These are phyloP conservation scores for Penicillium sp. DNA, from an alignment of 2,329 filamentous ascomycete species.

Conservation along the genomic window DNA sequence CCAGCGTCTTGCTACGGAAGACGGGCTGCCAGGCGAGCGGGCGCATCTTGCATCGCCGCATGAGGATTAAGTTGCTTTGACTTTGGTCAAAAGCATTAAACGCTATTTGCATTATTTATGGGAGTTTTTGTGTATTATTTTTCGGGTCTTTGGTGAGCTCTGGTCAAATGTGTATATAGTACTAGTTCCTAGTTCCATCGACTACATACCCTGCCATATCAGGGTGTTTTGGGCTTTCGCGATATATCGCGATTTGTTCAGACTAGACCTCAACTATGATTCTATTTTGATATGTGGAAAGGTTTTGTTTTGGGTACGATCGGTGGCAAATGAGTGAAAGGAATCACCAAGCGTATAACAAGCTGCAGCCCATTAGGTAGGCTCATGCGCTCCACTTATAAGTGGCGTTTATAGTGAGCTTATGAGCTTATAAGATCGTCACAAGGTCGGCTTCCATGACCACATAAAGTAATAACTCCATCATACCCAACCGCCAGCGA, in stretches of 20 bases:
- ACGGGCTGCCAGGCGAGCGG: constrained; percentile 14
- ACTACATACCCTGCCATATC: not conserved
- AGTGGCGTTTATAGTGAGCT: not conserved
- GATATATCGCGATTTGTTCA: not conserved
- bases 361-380: not conserved
- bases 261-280: not conserved
- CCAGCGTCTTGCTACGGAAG: constrained; percentile 15
- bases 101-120: constrained; percentile 7
- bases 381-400: not conserved
- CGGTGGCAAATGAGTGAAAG: not conserved
- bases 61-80: constrained; percentile 9
- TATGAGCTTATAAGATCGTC: too few species aligned
- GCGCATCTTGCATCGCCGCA: constrained; percentile 11
- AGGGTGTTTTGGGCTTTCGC: not conserved
- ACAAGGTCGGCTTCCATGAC: not conserved
- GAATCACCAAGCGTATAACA: not conserved
- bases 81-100: not conserved
- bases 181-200: not conserved
- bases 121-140: constrained; percentile 10
- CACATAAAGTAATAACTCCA: not conserved
- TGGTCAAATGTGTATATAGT: constrained; percentile 10
- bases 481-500: not conserved
- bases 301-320: not conserved
- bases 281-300: not conserved
- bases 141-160: not conserved